Conservation (phyloP, 2,329 filamentous ascomycete species). For the Myriangium duriaei region DNA sequence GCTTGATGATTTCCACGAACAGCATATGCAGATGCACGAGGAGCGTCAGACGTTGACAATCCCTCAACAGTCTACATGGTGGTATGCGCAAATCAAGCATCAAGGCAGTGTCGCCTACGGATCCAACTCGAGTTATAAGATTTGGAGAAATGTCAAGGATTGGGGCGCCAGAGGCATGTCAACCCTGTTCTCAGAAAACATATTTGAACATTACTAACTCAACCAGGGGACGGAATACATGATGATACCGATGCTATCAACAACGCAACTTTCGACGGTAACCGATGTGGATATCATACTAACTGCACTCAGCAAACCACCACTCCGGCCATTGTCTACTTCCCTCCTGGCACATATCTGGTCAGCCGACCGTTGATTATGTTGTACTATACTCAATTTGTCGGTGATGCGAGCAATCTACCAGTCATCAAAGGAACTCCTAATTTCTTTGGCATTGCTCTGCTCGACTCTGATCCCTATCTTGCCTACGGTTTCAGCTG, state of each 20-base stretch:
- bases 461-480: slow-evolving; percentile 23
- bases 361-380: slow-evolving; percentile 19
- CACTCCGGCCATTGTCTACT: slow-evolving; percentile 45
- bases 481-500: slow-evolving; percentile 21
- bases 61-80: slow-evolving; percentile 21
- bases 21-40: slow-evolving; percentile 8
- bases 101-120: slow-evolving; percentile 29
- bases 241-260: slow-evolving; percentile 25
- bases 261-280: slow-evolving; percentile 20
- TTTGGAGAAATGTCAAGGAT: slow-evolving; percentile 32
- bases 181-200: not conserved
- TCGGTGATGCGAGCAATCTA: slow-evolving; percentile 15
- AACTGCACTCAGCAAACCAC: slow-evolving; percentile 16
- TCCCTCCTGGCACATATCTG: slow-evolving; percentile 46
- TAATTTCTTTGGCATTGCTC: slow-evolving; percentile 21
- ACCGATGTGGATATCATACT: slow-evolving; percentile 17
- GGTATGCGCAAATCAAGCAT: slow-evolving; percentile 30
- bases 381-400: slow-evolving; percentile 18
- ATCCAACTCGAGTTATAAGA: slow-evolving; percentile 26
- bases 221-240: slow-evolving; percentile 18
- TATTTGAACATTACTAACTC: not conserved
- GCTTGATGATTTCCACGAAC: slow-evolving; percentile 4
- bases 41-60: slow-evolving; percentile 12
- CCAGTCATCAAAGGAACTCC: slow-evolving; percentile 17
- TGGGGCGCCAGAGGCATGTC: slow-evolving; percentile 28